A percentile compares a stretch with the other conserved stretches of the same genome.
Conservation (phyloP, 495 filamentous ascomycete genomes). For the Aspergillus indologenus region DNA sequence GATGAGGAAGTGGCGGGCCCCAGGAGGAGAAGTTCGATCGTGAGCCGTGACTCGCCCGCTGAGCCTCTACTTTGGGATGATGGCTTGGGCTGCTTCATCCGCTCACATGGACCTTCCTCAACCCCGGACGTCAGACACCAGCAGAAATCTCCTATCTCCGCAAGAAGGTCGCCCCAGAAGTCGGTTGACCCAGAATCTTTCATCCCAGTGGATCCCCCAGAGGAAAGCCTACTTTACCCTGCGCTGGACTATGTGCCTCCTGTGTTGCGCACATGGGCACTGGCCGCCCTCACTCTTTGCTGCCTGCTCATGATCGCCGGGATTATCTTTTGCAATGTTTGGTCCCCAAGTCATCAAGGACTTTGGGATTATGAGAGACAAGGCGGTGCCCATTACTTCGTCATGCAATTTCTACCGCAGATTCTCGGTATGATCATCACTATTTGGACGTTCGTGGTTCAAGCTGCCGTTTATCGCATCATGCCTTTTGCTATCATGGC, state of each 20-base stretch:
- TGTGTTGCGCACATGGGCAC: slow-evolving; percentile 59
- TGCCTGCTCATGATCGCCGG: slow-evolving; percentile 69
- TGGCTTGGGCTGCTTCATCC: slow-evolving; percentile 46
- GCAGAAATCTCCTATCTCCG: slow-evolving; percentile 10
- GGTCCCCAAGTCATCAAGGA: slow-evolving; percentile 60
- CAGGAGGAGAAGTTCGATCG: slow-evolving; percentile 33
- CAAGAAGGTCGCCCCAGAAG: slow-evolving; percentile 21
- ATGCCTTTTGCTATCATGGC: slow-evolving; percentile 76
- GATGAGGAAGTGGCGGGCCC: slow-evolving; percentile 52
- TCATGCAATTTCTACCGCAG: slow-evolving; percentile 80
- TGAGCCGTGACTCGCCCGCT: slow-evolving; percentile 43
- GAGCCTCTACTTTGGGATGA: slow-evolving; percentile 53
- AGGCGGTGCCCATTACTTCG: slow-evolving; percentile 72
- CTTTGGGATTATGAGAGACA: slow-evolving; percentile 63
- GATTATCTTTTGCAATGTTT: slow-evolving; percentile 71
- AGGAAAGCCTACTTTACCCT: slow-evolving; percentile 46
- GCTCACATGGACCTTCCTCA: slow-evolving; percentile 22
- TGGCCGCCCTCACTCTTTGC: slow-evolving; percentile 55
- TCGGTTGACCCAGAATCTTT: slow-evolving; percentile 50
- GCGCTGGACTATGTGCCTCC: slow-evolving; percentile 62
- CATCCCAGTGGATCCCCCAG: slow-evolving; percentile 48
- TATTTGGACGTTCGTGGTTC: slow-evolving; percentile 70
- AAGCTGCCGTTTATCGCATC: slow-evolving; percentile 71
- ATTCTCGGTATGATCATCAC: slow-evolving; percentile 69
- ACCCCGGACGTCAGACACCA: slow-evolving; percentile 15